These are phyloP conservation scores for Pseudogymnoascus verrucosus DNA, from an alignment of 2,329 filamentous ascomycete species.

Conservation along the genomic window DNA sequence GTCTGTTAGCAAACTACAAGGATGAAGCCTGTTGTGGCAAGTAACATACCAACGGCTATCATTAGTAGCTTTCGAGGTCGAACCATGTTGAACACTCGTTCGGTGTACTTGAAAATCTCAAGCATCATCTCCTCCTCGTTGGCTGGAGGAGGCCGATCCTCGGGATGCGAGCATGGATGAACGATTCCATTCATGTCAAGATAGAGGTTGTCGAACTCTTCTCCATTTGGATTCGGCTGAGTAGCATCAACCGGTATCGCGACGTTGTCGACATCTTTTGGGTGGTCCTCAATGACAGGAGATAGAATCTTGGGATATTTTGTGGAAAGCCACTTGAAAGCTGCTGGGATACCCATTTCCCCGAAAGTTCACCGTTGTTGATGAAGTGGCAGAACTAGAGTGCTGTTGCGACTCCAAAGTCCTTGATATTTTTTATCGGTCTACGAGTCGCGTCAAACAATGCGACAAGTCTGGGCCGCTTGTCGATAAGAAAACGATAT, in stretches of 20 bases:
- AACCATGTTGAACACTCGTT: conserved; percentile 97
- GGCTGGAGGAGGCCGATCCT: conserved; percentile 81
- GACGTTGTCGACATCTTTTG: conserved; percentile 73
- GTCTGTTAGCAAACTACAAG: not conserved
- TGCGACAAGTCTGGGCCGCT: not conserved
- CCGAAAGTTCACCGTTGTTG: not conserved
- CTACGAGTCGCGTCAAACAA: conserved; percentile 2
- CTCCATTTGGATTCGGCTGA: conserved; percentile 85
- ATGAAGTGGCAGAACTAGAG: conserved; percentile 4
- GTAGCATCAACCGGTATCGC: conserved; percentile 79
- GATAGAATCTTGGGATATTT: conserved; percentile 98
- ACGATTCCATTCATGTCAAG: conserved; percentile 99
- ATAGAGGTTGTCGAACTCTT: conserved; percentile 96
- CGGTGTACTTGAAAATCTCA: conserved; percentile 97
- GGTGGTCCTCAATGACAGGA: conserved; percentile 77
- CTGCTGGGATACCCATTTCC: conserved; percentile 86
- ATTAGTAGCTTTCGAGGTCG: conserved; percentile 90
- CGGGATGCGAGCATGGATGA: conserved; percentile 95
- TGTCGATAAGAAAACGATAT: conserved; percentile 5
- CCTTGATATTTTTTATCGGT: not conserved
- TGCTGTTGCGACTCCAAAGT: conserved; percentile 5
- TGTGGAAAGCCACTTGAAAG: conserved; percentile 77
- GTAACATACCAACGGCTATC: conserved; percentile 79
- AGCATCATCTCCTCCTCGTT: conserved; percentile 99
- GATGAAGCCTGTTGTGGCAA: not conserved